Conservation (phyloP, 768 basidiomycete genomes). For the Tremella fuciformis region DNA sequence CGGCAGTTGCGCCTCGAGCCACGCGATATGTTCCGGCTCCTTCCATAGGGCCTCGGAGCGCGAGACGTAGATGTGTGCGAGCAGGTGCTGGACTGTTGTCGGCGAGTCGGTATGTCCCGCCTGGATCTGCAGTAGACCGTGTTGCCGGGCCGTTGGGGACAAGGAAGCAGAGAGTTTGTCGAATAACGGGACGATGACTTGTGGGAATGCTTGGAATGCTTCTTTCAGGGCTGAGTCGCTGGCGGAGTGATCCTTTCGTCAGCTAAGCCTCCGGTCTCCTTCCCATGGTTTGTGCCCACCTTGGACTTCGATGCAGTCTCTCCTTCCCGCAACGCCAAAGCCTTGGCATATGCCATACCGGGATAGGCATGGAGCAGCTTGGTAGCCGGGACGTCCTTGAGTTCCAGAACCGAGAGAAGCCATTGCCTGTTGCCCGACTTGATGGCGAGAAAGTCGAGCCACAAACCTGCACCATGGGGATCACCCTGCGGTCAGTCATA, state of each 20-base stretch:
- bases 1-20: slow-evolving; percentile 66
- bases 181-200: slow-evolving; percentile 73
- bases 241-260: slow-evolving; percentile 57
- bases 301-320: slow-evolving; percentile 55
- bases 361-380: slow-evolving; percentile 66
- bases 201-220: slow-evolving; percentile 75
- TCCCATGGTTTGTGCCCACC: too few relatives aligned
- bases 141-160: slow-evolving; percentile 60
- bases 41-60: slow-evolving; percentile 81
- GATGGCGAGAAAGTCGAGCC: slow-evolving; percentile 76
- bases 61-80: slow-evolving; percentile 82
- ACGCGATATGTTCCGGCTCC: slow-evolving; percentile 60
- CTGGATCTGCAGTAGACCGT: slow-evolving; percentile 67
- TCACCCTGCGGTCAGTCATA: slow-evolving; percentile 55
- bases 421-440: slow-evolving; percentile 77
- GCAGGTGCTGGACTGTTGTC: slow-evolving; percentile 62
- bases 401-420: slow-evolving; percentile 63
- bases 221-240: slow-evolving; percentile 69
- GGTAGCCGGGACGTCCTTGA: slow-evolving; percentile 49
- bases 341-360: slow-evolving; percentile 55
- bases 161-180: slow-evolving; percentile 77
- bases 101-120: slow-evolving; percentile 59
- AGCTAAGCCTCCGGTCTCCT: too few relatives aligned
- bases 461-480: slow-evolving; percentile 76
- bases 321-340: slow-evolving; percentile 61